A percentile compares a stretch with the other conserved stretches of the same genome.
Evolutionary conservation across 2,329 filamentous ascomycete species (phyloP).

Genomic region (Raffaelea albimanens): DNA sequence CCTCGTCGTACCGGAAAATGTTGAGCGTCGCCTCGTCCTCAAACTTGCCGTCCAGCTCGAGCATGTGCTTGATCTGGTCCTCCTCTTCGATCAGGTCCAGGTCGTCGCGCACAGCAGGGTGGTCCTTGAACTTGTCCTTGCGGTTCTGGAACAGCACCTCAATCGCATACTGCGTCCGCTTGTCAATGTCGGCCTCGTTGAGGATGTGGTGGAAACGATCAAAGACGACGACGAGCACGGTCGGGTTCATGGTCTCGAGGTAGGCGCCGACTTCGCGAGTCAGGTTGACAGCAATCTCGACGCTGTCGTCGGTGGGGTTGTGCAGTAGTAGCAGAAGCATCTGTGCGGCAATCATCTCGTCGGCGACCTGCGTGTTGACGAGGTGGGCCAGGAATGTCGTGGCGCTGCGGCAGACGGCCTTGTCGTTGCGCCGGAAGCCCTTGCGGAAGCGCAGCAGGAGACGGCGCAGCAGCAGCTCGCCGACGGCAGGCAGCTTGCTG

Average conservation of each 20-base stretch:
- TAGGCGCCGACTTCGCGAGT: slow-evolving; percentile 91
- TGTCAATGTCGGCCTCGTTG: slow-evolving; percentile 94
- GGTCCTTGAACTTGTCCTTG: slow-evolving; percentile 94
- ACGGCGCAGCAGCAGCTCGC: slow-evolving; percentile 78
- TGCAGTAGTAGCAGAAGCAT: slow-evolving; percentile 85
- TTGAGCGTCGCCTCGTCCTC: slow-evolving; percentile 83
- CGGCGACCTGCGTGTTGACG: slow-evolving; percentile 90
- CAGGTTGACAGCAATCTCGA: slow-evolving; percentile 92
- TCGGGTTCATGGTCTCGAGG: slow-evolving; percentile 86
- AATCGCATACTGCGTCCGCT: slow-evolving; percentile 98
- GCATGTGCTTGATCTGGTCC: slow-evolving; percentile 88
- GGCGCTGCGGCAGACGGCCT: slow-evolving; percentile 85
- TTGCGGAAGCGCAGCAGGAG: slow-evolving; percentile 90
- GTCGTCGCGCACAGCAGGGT: slow-evolving; percentile 83
- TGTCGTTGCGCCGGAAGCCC: slow-evolving; percentile 92
- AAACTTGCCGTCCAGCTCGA: slow-evolving; percentile 73
- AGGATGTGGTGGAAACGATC: slow-evolving; percentile 93
- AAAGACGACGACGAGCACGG: slow-evolving; percentile 83
- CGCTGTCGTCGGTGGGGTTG: slow-evolving; percentile 93
- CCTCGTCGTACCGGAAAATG: slow-evolving; percentile 85
- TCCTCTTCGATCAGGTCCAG: slow-evolving; percentile 94
- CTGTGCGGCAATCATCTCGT: slow-evolving; percentile 88
- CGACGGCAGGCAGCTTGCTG: slow-evolving; percentile 90
- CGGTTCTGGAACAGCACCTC: slow-evolving; percentile 94
- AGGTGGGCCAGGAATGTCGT: slow-evolving; percentile 93